Conservation (phyloP, 768 basidiomycete species). For the Lactifluus echinatus region DNA sequence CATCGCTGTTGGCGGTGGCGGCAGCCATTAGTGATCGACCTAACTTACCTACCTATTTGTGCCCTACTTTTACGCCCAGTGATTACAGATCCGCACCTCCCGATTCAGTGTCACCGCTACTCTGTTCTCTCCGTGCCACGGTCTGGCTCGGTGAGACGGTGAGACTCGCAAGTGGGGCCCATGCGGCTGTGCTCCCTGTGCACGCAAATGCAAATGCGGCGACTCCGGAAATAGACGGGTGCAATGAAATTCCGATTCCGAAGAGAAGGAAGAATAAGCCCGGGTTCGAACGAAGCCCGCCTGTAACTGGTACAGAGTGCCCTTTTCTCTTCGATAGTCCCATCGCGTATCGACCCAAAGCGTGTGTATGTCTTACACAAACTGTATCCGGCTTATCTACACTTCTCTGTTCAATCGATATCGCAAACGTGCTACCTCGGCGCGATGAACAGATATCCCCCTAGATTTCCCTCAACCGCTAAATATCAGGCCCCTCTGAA, state of each 20-base stretch:
- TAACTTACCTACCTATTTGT: not conserved
- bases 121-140: constrained; percentile 3
- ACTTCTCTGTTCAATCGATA: not conserved
- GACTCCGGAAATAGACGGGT: constrained; percentile 1
- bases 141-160: constrained; percentile 3
- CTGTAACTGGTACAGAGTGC: not conserved
- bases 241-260: not conserved
- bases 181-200: constrained; percentile 15
- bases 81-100: not conserved
- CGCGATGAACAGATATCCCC: not conserved
- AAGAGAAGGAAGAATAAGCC: not conserved
- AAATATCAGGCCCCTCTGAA: constrained; percentile 1
- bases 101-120: not conserved
- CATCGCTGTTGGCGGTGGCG: not conserved
- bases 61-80: not conserved
- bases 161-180: not conserved
- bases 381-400: constrained; percentile 1
- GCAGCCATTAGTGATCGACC: not conserved
- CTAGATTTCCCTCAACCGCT: not conserved
- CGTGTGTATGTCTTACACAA: not conserved
- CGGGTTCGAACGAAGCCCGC: not conserved
- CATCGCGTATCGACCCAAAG: not conserved
- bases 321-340: no score
- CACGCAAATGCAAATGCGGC: not conserved
- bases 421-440: not conserved